phyloP scores from a whole-genome alignment of 805 yeast species.

The Cyberlindnera saturnus region DNA sequence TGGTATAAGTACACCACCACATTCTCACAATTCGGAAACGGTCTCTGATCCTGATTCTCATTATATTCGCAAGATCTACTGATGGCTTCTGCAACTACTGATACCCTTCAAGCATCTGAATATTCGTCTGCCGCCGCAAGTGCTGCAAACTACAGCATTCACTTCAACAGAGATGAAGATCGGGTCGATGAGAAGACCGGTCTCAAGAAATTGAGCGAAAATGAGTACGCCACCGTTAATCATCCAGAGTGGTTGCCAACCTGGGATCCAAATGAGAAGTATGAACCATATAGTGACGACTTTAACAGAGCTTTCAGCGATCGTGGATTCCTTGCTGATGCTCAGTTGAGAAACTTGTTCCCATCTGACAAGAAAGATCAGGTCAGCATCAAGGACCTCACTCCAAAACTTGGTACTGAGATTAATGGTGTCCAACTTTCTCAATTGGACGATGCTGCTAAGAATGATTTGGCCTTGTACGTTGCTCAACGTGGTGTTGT shows the following conservation, averaged over 20 bases:
- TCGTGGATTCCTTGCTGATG: slow-evolving; percentile 58
- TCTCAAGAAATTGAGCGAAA: slow-evolving; percentile 15
- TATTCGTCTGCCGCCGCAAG: too few relatives aligned
- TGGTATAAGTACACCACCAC: too few relatives aligned
- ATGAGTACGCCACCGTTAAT: slow-evolving; percentile 27
- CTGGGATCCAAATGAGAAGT: slow-evolving; percentile 55
- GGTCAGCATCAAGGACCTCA: slow-evolving; percentile 31
- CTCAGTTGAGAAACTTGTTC: slow-evolving; percentile 44
- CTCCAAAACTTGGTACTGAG: slow-evolving; percentile 70
- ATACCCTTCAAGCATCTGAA: too few relatives aligned
- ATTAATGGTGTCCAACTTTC: slow-evolving; percentile 55
- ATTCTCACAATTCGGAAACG: too few relatives aligned
- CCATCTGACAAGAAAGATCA: slow-evolving; percentile 24
- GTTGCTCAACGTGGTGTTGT: slow-evolving; percentile 68
- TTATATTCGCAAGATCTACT: too few relatives aligned
- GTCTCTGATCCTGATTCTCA: too few relatives aligned
- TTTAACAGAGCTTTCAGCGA: slow-evolving; percentile 44
- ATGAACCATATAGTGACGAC: slow-evolving; percentile 40
- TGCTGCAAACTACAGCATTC: too few relatives aligned
- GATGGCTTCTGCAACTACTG: too few relatives aligned
- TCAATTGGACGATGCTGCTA: slow-evolving; percentile 44
- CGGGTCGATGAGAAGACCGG: too few relatives aligned
- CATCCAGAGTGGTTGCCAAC: slow-evolving; percentile 61
- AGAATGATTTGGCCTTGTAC: slow-evolving; percentile 62
- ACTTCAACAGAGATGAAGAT: too few relatives aligned